Evolutionary conservation across 2,329 filamentous ascomycete genomes (phyloP).

Genomic region (Samsoniella hepiali): DNA sequence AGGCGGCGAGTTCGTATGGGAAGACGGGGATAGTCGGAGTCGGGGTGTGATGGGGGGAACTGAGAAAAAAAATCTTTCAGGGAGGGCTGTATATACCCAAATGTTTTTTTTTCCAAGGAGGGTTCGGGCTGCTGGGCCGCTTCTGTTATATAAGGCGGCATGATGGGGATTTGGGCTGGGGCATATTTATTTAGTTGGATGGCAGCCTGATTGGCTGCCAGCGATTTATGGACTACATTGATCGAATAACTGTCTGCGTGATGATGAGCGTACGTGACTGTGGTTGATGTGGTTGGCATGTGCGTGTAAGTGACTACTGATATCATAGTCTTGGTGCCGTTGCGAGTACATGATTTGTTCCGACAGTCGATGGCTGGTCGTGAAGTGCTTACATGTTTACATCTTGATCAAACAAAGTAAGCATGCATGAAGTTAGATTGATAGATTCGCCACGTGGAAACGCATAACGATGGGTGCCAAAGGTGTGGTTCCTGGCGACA

Average conservation of each 20-base stretch:
- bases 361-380: not conserved
- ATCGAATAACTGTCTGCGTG: not conserved
- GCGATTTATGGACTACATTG: not conserved
- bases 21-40: not conserved
- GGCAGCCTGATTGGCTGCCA: not conserved
- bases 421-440: conserved; percentile 1
- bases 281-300: too few species aligned
- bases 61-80: not conserved
- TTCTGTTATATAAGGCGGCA: conserved; percentile 9
- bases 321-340: not conserved
- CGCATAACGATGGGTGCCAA: not conserved
- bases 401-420: not conserved
- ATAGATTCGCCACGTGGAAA: conserved; percentile 5
- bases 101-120: not conserved
- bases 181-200: not conserved
- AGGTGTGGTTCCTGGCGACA: not conserved
- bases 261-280: not conserved
- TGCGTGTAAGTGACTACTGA: not conserved
- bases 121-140: not conserved
- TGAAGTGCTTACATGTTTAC: not conserved
- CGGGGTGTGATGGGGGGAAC: not conserved
- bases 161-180: not conserved
- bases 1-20: not conserved
- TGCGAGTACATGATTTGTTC: not conserved
- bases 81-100: conserved; percentile 17